Conservation (phyloP, 2,329 filamentous ascomycete species). For the Botrytis sinoallii region DNA sequence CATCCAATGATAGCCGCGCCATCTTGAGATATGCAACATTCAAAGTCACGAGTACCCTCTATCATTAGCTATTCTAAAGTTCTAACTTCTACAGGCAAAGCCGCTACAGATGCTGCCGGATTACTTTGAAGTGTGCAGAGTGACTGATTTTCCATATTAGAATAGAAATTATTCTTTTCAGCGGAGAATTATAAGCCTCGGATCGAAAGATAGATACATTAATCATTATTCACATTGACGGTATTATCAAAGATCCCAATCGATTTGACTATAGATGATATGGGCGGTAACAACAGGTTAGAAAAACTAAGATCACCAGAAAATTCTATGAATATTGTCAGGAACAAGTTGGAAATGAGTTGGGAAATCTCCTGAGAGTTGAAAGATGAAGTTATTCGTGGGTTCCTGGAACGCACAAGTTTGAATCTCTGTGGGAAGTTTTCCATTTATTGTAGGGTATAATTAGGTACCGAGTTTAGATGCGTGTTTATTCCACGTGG, state of each 20-base stretch:
- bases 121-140: background rate
- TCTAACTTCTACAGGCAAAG: background rate
- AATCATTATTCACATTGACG: too few relatives aligned
- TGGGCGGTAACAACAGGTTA: background rate
- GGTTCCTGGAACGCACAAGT: background rate
- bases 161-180: background rate
- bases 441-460: too few relatives aligned
- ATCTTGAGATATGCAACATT: background rate
- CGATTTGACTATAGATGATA: background rate
- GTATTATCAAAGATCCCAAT: too few relatives aligned
- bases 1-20: background rate
- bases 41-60: background rate
- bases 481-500: too few relatives aligned
- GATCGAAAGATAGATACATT: too few relatives aligned
- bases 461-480: too few relatives aligned
- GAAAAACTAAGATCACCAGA: background rate
- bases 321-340: too few relatives aligned
- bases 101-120: background rate
- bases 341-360: too few relatives aligned
- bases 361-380: too few relatives aligned
- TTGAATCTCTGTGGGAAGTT: background rate
- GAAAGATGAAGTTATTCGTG: background rate
- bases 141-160: background rate
- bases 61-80: background rate
- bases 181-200: background rate